Base-by-base conservation (phyloP, 1,284 basidiomycete genomes). In the Trichosporon asahii region DNA sequence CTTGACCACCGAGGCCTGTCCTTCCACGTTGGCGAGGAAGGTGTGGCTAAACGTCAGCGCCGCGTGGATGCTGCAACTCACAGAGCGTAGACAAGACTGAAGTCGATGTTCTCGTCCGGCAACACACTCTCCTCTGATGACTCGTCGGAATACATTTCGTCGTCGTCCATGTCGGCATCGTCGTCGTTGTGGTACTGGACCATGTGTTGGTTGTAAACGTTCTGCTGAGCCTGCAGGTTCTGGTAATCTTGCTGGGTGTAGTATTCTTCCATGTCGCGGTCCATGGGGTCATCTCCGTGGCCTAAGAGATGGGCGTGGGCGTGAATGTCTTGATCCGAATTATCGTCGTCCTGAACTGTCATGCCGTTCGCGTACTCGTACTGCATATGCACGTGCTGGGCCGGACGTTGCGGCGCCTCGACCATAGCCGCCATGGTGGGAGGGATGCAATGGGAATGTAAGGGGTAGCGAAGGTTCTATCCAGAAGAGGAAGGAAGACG, bases 1-100 rank as follows among this genome's bases (percentile, higher is more conserved):
- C 83, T 96, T 96, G 83, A 95, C 93, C 73, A 98, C 95, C 73
- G 93, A 95, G 2, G 95, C 95, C 83, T 98, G 95, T 23, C 95
- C 95, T 78, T 97, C 95, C 27, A 97, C 94, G 0, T 95, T 97
- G 0, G 95, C 95, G 12, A 94, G 90, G 82, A 97, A 97, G 75
- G 92, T 95, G 80, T 95, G 94, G 60, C 83, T 84, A 66, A 7
- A 37, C 18, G 57, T 69, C 8, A 69, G 68, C 33, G 25, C 14
- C 11, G 7, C 12, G n/a, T 18, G 49, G 35, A 18, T 33, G 27
- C 31, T 21, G 27, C n/a, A 23, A 79, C 82, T 75, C 64, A 84
- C 82, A 86, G 76, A 7, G 86, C 86, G 73, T 86, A 86, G 66
- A 85, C 85, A 70, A 86, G 77, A 25, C 78, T 79, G 74, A 86